A percentile compares a stretch with the other conserved stretches of the same genome.
Conservation (phyloP, 1,139 yeast species). For the Saccharomyces hybrid region DNA sequence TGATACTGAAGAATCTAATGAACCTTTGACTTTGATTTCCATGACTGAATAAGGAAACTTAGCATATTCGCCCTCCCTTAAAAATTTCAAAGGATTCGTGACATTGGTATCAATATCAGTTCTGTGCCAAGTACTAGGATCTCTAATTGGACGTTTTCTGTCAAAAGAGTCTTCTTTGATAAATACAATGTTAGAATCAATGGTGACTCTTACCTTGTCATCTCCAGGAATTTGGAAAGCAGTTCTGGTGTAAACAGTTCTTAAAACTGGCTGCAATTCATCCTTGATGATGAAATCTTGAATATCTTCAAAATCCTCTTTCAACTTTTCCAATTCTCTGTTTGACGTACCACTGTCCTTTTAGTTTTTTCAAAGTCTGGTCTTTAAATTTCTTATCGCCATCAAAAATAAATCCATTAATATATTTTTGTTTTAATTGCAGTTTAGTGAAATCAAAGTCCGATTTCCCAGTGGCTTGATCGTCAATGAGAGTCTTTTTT, state of each 20-base stretch:
- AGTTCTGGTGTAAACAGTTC: conserved; percentile 83
- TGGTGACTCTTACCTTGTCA: conserved; percentile 77
- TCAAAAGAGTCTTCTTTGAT: conserved; percentile 90
- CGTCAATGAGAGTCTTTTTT: conserved; percentile 62
- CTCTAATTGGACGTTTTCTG: conserved; percentile 76
- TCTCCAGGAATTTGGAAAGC: conserved; percentile 98
- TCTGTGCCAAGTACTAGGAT: conserved; percentile 87
- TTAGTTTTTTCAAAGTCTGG: conserved; percentile 45
- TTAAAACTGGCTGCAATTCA: conserved; percentile 72
- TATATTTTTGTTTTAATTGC: conserved; percentile 68
- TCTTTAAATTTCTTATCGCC: conserved; percentile 41
- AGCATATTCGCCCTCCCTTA: conserved; percentile 78
- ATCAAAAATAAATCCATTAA: conserved; percentile 51
- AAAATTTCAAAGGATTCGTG: conserved; percentile 57
- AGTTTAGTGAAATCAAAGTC: conserved; percentile 41
- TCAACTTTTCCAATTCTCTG: conserved; percentile 44
- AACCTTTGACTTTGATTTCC: conserved; percentile 70
- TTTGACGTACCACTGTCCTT: conserved; percentile 49
- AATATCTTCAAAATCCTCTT: conserved; percentile 49
- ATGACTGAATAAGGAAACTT: conserved; percentile 87
- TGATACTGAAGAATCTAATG: conserved; percentile 23
- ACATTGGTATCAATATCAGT: conserved; percentile 76
- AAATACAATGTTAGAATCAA: conserved; percentile 80
- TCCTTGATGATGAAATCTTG: conserved; percentile 57
- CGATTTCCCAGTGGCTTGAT: conserved; percentile 47